Base-by-base conservation (phyloP, 2,329 filamentous ascomycete genomes). In the Xylaria sp. region DNA sequence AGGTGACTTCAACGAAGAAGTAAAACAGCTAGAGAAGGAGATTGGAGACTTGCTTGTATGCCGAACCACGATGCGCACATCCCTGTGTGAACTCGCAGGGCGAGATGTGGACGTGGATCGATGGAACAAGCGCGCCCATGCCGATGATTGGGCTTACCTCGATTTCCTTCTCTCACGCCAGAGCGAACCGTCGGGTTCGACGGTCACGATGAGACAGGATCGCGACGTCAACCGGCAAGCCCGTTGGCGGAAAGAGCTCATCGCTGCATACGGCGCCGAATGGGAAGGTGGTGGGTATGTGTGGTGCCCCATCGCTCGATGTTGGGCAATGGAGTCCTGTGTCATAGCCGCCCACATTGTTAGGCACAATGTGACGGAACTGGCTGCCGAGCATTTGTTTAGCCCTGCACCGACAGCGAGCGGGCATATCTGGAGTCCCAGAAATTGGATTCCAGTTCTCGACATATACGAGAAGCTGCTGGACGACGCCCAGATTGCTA, bases 261-360 rank as follows among this genome's bases (percentile, higher is more conserved):
- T 57, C 16, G 51, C 53, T 35, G 56, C 54, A 19, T 59, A 61
- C 52, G 57, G 54, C 34, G 54, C 59, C 30, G 35, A 55, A 44
- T 46, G 50, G 44, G 11, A 58, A 34, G 37, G 49, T 18, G 37
- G 6, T 0, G 23, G 10, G 4, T 11, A 11, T 30, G 48, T 5
- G 4, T 50, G 19, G 48, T 50, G 19, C 10, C 48, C 47, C 16
- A 49, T 49, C 8, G 4, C 37, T 6, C 47, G 19, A 6, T 3
- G 48, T 10, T 16, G 46, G n/a, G 51, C 9, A 13, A 13, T 55
- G 50, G 46, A 30, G 23, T 30, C 23, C 4, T 30, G 59, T 50
- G 47, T 61, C 53, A 59, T 50, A 39, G 18, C 50, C 44, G 54
- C 42, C 48, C 59, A 61, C 48, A 61, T 61, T 48, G 57, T 61